Evolutionary conservation across 768 basidiomycete species (phyloP), one percentile per base, ranked within the genome.

Genomic region (Leccinellum rugosiceps): DNA sequence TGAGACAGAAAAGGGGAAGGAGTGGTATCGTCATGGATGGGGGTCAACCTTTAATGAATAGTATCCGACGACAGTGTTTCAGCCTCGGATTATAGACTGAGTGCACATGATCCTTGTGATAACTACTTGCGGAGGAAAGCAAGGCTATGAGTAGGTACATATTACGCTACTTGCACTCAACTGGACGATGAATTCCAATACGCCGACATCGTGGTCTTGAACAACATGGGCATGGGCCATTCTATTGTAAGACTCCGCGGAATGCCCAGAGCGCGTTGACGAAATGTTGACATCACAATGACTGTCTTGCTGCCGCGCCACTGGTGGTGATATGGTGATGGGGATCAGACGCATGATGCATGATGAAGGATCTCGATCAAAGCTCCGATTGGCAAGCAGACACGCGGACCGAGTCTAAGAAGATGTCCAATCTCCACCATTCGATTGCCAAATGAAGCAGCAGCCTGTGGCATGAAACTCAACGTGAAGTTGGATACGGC

Each of bases 221-320:
- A 14, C 4, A 26, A 15, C 47, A 28, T 10, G 15, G 45, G 13
- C 25, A 25, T 46, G 21, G 21, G 13, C 6, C 21, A 46, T 46
- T 26, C 45, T 15, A 30, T 46, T 14, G 15, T 23, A 61, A n/a
- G 35, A 51, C 46, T 57, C 60, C 60, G 54, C 50, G 50, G 55
- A 28, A 52, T 15, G n/a, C 5, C 14, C 19, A 14, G 25, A 23
- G 21, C 9, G 17, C 9, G 14, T 53, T 31, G 21, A 10, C 31
- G 32, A n/a, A 47, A 38, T 23, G 17, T 15, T 31, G 38, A 41
- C 38, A 41, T 41, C 38, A 41, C 17, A 41, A 3, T 32, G 21
- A 48, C 26, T 21, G 43, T 61, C 21, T 26, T 6, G 25, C 23
- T 30, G 17, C 44, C 43, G 35, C 38, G 35, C 35, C 35, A 41